Evolutionary conservation across 148 eudicot genomes (phyloP).

Genomic region (Simmondsia chinensis): DNA sequence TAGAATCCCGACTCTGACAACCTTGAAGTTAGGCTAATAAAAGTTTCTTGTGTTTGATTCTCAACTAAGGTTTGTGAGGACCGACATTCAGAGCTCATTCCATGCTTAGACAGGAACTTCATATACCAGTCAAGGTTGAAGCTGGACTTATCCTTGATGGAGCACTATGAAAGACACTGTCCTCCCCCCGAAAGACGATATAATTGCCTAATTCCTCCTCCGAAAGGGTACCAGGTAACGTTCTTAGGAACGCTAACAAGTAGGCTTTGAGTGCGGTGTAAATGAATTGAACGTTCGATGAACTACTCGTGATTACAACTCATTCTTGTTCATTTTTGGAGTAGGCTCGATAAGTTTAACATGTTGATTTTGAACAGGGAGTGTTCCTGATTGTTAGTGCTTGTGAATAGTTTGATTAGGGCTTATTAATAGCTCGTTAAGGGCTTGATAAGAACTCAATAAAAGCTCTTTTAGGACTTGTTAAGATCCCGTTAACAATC

Average conservation of each 20-base stretch:
- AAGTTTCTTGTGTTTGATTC: slow-evolving; percentile 3
- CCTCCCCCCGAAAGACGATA: slow-evolving; percentile 38
- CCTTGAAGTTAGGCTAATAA: neutral
- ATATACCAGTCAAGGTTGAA: slow-evolving; percentile 37
- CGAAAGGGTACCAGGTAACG: slow-evolving; percentile 32
- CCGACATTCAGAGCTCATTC: slow-evolving; percentile 36
- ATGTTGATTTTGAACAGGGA: too few relatives aligned
- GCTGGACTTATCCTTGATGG: slow-evolving; percentile 35
- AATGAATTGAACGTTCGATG: too few relatives aligned
- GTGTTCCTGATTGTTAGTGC: too few relatives aligned
- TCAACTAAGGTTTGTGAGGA: slow-evolving; percentile 32
- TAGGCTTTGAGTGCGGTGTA: neutral
- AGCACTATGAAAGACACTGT: slow-evolving; percentile 44
- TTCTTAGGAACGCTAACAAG: neutral
- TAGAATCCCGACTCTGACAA: neutral
- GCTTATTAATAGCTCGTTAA: too few relatives aligned
- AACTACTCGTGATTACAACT: too few relatives aligned
- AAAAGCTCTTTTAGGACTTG: too few relatives aligned
- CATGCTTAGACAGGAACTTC: slow-evolving; percentile 34
- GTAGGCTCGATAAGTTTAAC: too few relatives aligned
- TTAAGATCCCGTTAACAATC: too few relatives aligned
- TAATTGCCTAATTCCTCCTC: slow-evolving; percentile 45
- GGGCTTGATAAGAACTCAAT: too few relatives aligned
- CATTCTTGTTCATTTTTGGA: too few relatives aligned
- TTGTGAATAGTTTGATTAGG: too few relatives aligned